Evolutionary conservation across 306 rosid genomes (phyloP).

Genomic region (Glycine tomentella): DNA sequence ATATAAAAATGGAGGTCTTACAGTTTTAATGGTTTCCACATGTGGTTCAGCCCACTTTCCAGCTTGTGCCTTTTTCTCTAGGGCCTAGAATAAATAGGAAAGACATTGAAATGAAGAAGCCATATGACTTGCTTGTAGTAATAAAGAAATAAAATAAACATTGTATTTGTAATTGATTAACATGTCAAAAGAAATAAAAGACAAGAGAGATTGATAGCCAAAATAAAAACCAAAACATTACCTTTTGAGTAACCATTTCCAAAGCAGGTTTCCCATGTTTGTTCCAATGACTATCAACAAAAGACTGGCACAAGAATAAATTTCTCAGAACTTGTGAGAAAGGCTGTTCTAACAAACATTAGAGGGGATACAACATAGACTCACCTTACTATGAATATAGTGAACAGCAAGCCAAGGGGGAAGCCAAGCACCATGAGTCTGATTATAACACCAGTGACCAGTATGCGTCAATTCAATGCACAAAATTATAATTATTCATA

Average conservation of each 20-base stretch:
- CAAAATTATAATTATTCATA: not conserved
- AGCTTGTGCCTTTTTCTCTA: slow-evolving; percentile 76
- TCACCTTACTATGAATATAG: slow-evolving; percentile 66
- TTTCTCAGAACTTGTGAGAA: slow-evolving; percentile 43
- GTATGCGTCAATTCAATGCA: slow-evolving; percentile 43
- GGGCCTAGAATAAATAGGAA: slow-evolving; percentile 59
- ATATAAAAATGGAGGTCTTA: slow-evolving; percentile 56
- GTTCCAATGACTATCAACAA: slow-evolving; percentile 66
- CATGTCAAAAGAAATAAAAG: slow-evolving; percentile 4
- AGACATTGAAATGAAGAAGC: slow-evolving; percentile 38
- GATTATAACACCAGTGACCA: slow-evolving; percentile 47
- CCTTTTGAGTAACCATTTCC: slow-evolving; percentile 74
- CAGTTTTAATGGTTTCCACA: slow-evolving; percentile 73
- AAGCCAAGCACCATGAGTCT: slow-evolving; percentile 92
- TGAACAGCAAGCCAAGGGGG: slow-evolving; percentile 93
- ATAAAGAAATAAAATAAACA: slow-evolving; percentile 35
- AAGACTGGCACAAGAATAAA: slow-evolving; percentile 56
- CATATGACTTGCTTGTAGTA: slow-evolving; percentile 19
- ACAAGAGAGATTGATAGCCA: slow-evolving; percentile 30
- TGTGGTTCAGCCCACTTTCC: slow-evolving; percentile 96
- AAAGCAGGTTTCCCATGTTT: slow-evolving; percentile 79
- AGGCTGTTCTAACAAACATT: slow-evolving; percentile 26
- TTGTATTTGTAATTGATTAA: slow-evolving; percentile 19
- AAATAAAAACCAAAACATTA: slow-evolving; percentile 47
- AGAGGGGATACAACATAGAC: slow-evolving; percentile 30